Percentiles rank a stretch among this genome's conserved stretches.
phyloP scores from a whole-genome alignment of 164 flowering plant genomes.

The Hamamelis virginiana region DNA sequence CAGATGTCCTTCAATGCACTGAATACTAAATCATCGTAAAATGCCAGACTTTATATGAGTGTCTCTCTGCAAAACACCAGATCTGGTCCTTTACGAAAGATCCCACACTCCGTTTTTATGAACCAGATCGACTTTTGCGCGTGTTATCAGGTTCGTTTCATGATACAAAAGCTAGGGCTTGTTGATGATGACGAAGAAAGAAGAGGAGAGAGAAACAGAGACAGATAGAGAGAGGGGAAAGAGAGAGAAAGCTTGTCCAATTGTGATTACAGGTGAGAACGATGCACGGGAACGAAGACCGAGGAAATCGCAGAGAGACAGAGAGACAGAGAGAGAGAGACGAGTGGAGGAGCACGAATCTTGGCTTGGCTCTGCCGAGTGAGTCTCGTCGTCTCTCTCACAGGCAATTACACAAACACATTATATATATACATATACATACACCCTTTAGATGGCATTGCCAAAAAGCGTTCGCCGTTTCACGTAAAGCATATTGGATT shows the following conservation, averaged over 20 bases:
- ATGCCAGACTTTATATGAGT: conserved; percentile 9
- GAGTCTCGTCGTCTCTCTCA: too few relatives aligned
- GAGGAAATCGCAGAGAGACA: conserved; percentile 16
- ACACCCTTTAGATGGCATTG: too few relatives aligned
- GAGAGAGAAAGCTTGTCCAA: conserved; percentile 1
- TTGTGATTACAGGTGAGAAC: not conserved
- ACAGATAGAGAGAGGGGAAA: not conserved
- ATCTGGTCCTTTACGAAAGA: not conserved
- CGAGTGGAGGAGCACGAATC: conserved; percentile 46
- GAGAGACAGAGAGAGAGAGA: conserved; percentile 14
- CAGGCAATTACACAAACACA: too few relatives aligned
- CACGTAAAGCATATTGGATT: too few relatives aligned
- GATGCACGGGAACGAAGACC: conserved; percentile 15
- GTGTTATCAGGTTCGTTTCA: too few relatives aligned
- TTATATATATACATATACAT: too few relatives aligned
- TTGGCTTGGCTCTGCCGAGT: conserved; percentile 18
- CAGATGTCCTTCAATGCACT: conserved; percentile 31
- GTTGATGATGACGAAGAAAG: not conserved
- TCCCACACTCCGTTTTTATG: not conserved
- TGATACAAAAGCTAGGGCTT: not conserved
- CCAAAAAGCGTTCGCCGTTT: too few relatives aligned
- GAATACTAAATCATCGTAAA: conserved; percentile 34
- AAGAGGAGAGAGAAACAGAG: too few relatives aligned
- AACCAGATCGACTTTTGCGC: too few relatives aligned
- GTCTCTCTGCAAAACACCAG: not conserved